These are phyloP conservation scores for Solanum sejunctum DNA, from an alignment of 257 asterid genomes.

Conservation along the genomic window DNA sequence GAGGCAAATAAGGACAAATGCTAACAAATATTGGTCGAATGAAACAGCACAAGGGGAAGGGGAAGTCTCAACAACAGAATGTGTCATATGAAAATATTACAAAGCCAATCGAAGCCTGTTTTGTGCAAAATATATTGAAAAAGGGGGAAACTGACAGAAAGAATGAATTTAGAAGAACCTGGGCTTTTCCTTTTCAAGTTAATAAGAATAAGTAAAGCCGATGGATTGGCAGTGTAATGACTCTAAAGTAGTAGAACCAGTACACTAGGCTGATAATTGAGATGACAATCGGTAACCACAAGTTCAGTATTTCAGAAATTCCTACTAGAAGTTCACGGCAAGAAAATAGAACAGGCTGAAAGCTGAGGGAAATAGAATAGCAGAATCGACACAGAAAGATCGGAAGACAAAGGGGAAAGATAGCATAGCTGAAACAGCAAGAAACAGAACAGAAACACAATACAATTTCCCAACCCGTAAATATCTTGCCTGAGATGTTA, in stretches of 20 bases:
- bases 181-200: no score
- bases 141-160: no score
- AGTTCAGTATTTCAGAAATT: not conserved
- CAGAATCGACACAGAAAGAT: not conserved
- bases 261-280: not conserved
- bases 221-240: no score
- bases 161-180: no score
- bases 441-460: not conserved
- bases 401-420: not conserved
- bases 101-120: not conserved
- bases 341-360: not conserved
- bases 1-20: no score
- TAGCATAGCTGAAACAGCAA: not conserved
- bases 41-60: not conserved
- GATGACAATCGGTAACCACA: not conserved
- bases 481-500: not conserved
- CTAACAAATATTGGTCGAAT: not conserved
- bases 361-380: not conserved
- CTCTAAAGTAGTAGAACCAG: not conserved
- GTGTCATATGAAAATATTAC: not conserved
- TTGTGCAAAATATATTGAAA: not conserved
- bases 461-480: not conserved
- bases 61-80: not conserved
- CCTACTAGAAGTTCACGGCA: not conserved
- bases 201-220: no score